A percentile compares a stretch with the other conserved stretches of the same genome.
These are phyloP conservation scores for Candida argentea DNA, from an alignment of 805 yeast genomes.

Conservation along the genomic window DNA sequence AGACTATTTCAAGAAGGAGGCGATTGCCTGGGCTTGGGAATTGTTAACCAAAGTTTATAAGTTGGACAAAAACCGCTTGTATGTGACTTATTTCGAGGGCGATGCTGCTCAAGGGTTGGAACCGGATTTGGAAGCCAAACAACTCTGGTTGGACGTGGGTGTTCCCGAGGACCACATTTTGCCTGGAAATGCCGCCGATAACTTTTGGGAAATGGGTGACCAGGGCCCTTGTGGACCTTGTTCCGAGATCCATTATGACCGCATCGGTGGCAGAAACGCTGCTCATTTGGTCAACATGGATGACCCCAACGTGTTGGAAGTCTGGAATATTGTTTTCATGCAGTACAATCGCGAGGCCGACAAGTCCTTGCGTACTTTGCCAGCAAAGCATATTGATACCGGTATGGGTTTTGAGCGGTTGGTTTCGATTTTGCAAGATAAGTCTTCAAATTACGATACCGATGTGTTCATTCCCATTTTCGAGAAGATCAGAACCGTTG, in stretches of 20 bases:
- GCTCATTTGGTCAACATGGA: constrained; percentile 84
- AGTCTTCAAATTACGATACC: constrained; percentile 90
- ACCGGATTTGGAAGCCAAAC: constrained; percentile 90
- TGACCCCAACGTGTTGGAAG: constrained; percentile 95
- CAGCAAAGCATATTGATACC: constrained; percentile 93
- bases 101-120: constrained; percentile 72
- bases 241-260: constrained; percentile 93
- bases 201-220: constrained; percentile 99
- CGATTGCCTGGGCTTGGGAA: constrained; percentile 85
- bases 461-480: constrained; percentile 92
- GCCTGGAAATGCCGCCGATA: constrained; percentile 85
- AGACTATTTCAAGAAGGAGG: constrained; percentile 94
- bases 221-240: constrained; percentile 99
- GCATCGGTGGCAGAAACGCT: constrained; percentile 98
- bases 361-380: constrained; percentile 68
- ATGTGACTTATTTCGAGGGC: constrained; percentile 96
- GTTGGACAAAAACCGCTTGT: constrained; percentile 66
- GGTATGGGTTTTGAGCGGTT: constrained; percentile 99
- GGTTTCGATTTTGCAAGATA: constrained; percentile 88
- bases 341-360: constrained; percentile 94
- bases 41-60: constrained; percentile 79
- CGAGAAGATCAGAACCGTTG: constrained; percentile 76
- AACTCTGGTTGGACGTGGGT: constrained; percentile 80
- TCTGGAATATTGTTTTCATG: constrained; percentile 96
- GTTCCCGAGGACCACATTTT: constrained; percentile 86